Conservation (phyloP, 257 asterid species). For the Coffea canephora region DNA sequence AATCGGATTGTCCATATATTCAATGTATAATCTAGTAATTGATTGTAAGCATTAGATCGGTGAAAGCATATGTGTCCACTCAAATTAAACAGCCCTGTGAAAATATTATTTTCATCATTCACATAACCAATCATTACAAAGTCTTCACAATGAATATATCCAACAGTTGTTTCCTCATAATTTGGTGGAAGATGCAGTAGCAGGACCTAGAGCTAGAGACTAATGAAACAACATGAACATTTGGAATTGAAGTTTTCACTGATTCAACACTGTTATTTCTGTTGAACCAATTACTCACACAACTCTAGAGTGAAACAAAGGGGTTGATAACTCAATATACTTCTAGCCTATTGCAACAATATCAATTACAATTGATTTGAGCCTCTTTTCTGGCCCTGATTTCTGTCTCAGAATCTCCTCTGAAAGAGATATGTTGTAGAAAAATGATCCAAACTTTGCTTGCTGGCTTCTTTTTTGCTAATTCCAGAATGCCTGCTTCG, state of each 20-base stretch:
- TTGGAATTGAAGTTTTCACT: not conserved
- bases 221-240: not conserved
- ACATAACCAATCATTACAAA: not conserved
- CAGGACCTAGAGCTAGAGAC: not conserved
- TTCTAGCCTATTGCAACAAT: not conserved
- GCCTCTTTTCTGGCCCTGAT: not conserved
- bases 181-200: not conserved
- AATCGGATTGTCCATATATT: not conserved
- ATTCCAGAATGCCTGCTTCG: not conserved
- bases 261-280: not conserved
- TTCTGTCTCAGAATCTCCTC: not conserved
- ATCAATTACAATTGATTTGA: not conserved
- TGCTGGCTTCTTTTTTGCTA: not conserved
- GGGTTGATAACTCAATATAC: not conserved
- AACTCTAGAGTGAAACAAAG: not conserved
- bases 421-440: not conserved
- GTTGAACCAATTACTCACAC: slow-evolving; percentile 3
- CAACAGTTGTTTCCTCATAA: not conserved
- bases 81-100: not conserved
- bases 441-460: not conserved
- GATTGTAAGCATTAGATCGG: not conserved
- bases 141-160: not conserved
- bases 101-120: not conserved
- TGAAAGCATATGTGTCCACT: not conserved
- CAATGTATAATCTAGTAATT: not conserved